phyloP scores from a whole-genome alignment of 177 flowering plant species.

The Telopea speciosissima region DNA sequence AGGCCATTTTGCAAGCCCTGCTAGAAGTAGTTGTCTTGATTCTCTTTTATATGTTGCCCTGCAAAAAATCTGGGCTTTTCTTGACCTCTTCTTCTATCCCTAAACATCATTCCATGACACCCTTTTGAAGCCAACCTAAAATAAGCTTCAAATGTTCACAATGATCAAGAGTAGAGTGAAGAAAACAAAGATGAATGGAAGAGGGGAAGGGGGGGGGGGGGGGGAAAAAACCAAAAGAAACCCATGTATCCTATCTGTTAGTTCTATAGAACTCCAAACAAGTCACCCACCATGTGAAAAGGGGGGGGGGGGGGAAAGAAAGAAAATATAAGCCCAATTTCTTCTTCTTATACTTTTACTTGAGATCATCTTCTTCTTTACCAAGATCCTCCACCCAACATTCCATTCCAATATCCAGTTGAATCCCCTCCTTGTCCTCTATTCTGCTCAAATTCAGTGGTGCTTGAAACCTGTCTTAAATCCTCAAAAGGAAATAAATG shows the following conservation, averaged over 20 bases:
- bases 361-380: constrained; percentile 1
- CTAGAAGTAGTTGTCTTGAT: background rate
- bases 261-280: constrained; percentile 14
- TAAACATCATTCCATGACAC: background rate
- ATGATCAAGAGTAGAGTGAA: background rate
- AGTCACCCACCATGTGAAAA: constrained; percentile 1
- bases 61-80: constrained; percentile 2
- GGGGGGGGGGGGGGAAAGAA: background rate
- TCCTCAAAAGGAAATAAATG: constrained; percentile 38
- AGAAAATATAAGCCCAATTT: constrained; percentile 1
- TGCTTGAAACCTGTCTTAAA: constrained; percentile 22
- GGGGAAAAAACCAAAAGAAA: background rate
- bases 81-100: constrained; percentile 22
- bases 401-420: constrained; percentile 40
- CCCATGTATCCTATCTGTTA: constrained; percentile 20
- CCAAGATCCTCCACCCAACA: constrained; percentile 42
- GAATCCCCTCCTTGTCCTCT: constrained; percentile 32
- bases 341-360: background rate
- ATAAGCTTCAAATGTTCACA: constrained; percentile 1
- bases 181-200: background rate
- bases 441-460: constrained; percentile 21
- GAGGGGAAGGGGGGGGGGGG: background rate
- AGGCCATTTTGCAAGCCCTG: background rate
- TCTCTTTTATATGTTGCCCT: background rate
- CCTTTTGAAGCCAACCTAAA: constrained; percentile 15